Evolutionary conservation across 495 filamentous ascomycete species (phyloP).

Genomic region (Penicillium lividum): DNA sequence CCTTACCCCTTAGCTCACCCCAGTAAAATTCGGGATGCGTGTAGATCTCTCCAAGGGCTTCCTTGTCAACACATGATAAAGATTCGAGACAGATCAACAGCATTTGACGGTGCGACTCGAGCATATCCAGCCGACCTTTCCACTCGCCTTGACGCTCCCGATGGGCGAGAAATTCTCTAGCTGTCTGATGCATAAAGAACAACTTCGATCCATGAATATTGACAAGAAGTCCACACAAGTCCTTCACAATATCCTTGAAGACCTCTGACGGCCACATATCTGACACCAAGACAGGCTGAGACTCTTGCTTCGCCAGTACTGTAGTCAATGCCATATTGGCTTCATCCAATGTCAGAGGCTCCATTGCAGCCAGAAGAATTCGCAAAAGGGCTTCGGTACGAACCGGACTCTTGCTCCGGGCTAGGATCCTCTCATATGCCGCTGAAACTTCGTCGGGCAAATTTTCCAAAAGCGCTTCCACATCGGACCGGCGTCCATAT

Average conservation of each 20-base stretch:
- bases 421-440: constrained; percentile 36
- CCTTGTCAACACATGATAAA: neutral
- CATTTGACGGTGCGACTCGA: neutral
- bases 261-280: neutral
- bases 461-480: constrained; percentile 22
- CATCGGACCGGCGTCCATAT: constrained; percentile 11
- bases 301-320: neutral
- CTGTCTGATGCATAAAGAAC: neutral
- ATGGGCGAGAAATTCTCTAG: neutral
- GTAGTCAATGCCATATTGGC: neutral
- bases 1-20: neutral
- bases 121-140: neutral
- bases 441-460: constrained; percentile 31
- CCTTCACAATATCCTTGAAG: neutral
- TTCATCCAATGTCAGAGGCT: neutral
- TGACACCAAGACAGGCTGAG: neutral
- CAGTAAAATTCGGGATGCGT: neutral
- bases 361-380: constrained; percentile 22
- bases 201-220: neutral
- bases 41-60: neutral
- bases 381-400: constrained; percentile 25
- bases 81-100: neutral
- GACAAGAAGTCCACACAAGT: neutral
- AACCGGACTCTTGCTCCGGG: constrained; percentile 4
- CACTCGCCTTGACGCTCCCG: neutral